Conservation (phyloP, 129 eudicot species). For the Arctium minus region DNA sequence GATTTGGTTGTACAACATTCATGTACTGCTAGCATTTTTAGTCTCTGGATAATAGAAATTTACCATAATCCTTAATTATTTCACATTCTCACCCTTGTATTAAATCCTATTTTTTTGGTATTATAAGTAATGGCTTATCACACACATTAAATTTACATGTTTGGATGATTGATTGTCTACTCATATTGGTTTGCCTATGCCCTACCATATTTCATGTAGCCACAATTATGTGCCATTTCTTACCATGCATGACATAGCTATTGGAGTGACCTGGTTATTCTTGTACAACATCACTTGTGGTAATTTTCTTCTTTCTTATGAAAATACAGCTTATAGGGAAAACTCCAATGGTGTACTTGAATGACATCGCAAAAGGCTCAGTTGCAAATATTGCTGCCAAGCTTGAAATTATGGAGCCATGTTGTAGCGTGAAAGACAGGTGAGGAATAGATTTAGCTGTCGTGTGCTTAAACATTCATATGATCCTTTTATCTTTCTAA, state of each 20-base stretch:
- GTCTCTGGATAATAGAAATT: not conserved
- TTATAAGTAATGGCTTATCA: not conserved
- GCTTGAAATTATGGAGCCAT: constrained; percentile 99
- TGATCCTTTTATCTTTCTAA: not conserved
- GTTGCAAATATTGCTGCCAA: constrained; percentile 95
- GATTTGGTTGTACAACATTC: not conserved
- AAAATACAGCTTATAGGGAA: constrained; percentile 78
- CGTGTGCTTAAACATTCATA: not conserved
- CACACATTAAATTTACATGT: not conserved
- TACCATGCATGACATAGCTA: not conserved
- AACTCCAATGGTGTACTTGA: constrained; percentile 95
- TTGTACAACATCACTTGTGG: not conserved
- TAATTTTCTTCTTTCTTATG: not conserved
- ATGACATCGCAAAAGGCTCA: constrained; percentile 66
- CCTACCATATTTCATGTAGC: not conserved
- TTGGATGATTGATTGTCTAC: not conserved
- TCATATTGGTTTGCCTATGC: not conserved
- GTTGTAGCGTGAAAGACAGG: constrained; percentile 99
- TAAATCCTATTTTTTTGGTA: too few species aligned
- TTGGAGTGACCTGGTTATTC: not conserved
- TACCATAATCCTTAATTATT: not conserved
- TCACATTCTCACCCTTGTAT: not conserved
- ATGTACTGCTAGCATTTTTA: not conserved
- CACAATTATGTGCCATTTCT: not conserved
- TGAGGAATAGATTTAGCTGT: constrained; percentile 21